Percentiles rank a stretch among this genome's conserved stretches.
These are phyloP conservation scores for Aspergillus pseudonomiae DNA, from an alignment of 2,329 filamentous ascomycete genomes.

Conservation along the genomic window DNA sequence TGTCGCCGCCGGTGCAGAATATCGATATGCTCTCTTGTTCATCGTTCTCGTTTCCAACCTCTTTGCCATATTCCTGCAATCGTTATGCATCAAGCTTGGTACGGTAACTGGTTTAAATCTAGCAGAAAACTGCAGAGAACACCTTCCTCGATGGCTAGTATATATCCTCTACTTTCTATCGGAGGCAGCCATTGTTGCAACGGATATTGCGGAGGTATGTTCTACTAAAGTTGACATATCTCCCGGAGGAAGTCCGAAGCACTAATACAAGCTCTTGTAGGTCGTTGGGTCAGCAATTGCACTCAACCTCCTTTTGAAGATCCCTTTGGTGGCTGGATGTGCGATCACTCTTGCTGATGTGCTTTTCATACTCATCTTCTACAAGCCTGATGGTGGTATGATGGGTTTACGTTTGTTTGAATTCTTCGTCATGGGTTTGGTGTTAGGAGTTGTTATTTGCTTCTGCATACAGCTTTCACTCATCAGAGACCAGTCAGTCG, in stretches of 20 bases:
- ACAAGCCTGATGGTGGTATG: constrained; percentile 56
- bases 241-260: not conserved
- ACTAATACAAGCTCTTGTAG: constrained; percentile 27
- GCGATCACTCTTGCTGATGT: constrained; percentile 61
- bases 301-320: constrained; percentile 56
- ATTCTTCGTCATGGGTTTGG: constrained; percentile 56
- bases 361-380: constrained; percentile 60
- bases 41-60: constrained; percentile 52
- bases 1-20: constrained; percentile 51
- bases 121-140: constrained; percentile 66
- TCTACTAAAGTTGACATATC: not conserved
- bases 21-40: constrained; percentile 49
- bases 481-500: constrained; percentile 52
- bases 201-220: constrained; percentile 67
- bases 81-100: constrained; percentile 62
- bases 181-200: constrained; percentile 70
- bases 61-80: constrained; percentile 53
- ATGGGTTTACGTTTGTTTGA: constrained; percentile 56
- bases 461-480: constrained; percentile 61
- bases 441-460: constrained; percentile 59
- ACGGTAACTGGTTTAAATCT: constrained; percentile 70
- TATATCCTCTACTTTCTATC: constrained; percentile 64
- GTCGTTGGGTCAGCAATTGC: constrained; percentile 62
- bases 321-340: constrained; percentile 59
- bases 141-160: constrained; percentile 68